Conservation (phyloP, 2,329 filamentous ascomycete species). For the Colletotrichum orchidophilum region DNA sequence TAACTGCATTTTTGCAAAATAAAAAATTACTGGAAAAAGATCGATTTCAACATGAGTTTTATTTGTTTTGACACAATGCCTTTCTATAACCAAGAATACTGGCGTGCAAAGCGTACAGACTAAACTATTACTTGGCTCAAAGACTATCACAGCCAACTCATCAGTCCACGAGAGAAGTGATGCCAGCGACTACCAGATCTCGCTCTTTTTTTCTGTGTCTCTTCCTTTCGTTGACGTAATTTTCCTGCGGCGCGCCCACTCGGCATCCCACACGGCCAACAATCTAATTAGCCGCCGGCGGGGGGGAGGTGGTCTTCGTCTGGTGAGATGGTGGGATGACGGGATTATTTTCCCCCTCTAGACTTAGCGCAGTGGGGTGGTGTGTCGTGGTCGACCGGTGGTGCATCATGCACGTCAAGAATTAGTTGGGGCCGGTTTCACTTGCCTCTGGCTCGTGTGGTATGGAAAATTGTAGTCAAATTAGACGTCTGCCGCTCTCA, state of each 20-base stretch:
- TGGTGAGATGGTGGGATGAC: constrained; percentile 20
- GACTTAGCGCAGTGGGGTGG: neutral
- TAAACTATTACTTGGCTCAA: neutral
- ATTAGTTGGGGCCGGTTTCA: neutral
- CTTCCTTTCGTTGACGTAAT: neutral
- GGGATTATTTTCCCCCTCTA: neutral
- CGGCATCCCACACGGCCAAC: neutral
- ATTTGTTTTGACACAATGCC: neutral
- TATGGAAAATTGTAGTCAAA: neutral
- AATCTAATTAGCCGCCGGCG: neutral
- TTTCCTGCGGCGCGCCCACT: neutral
- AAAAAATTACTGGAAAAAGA: neutral
- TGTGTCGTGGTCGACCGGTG: neutral
- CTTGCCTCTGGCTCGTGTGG: neutral
- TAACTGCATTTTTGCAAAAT: neutral
- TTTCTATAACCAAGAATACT: neutral
- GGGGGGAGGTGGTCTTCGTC: neutral
- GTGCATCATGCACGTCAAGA: neutral
- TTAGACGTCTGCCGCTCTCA: neutral
- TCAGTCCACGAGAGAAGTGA: neutral
- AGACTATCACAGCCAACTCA: neutral
- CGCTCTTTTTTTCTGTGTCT: neutral
- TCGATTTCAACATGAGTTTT: too few relatives aligned
- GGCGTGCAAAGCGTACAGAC: neutral
- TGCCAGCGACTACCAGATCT: neutral